Percentiles rank a stretch among this genome's conserved stretches.
Conservation (phyloP, 164 flowering plant genomes). For the grape (Vitis vinifera) region DNA sequence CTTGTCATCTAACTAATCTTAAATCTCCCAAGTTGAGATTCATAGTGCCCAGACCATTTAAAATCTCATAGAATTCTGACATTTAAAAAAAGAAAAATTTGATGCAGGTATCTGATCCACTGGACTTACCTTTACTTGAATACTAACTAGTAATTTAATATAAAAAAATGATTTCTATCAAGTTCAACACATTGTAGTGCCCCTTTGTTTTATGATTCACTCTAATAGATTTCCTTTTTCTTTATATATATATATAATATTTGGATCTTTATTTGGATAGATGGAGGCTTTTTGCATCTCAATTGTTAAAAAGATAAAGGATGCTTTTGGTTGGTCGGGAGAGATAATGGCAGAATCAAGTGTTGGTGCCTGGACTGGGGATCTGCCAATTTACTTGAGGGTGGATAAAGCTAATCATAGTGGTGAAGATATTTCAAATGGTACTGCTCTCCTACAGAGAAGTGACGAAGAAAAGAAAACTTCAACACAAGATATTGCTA, state of each 20-base stretch:
- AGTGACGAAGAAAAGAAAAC: conserved; percentile 34
- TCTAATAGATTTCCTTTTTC: not conserved
- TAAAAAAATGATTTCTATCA: too few species aligned
- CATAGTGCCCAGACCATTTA: too few species aligned
- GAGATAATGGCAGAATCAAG: conserved; percentile 38
- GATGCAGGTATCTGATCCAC: too few species aligned
- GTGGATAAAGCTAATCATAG: conserved; percentile 17
- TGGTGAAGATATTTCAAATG: conserved; percentile 17
- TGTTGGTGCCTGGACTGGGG: conserved; percentile 76
- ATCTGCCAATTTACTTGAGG: conserved; percentile 59
- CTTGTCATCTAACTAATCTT: too few species aligned
- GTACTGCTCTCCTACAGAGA: conserved; percentile 17
- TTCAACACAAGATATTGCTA: conserved; percentile 65
- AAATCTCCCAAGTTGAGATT: too few species aligned
- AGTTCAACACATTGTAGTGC: too few species aligned
- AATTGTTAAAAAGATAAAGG: conserved; percentile 55
- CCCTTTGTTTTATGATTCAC: too few species aligned
- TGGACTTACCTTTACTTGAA: too few species aligned
- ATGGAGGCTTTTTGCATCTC: conserved; percentile 56
- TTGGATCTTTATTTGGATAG: conserved; percentile 33
- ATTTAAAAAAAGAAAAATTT: too few species aligned
- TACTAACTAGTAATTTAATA: too few species aligned
- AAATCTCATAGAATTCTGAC: too few species aligned
- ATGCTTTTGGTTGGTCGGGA: conserved; percentile 64
- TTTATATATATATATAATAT: not conserved